phyloP scores from a whole-genome alignment of 2,329 filamentous ascomycete species.

The Colletotrichum cuscutae region DNA sequence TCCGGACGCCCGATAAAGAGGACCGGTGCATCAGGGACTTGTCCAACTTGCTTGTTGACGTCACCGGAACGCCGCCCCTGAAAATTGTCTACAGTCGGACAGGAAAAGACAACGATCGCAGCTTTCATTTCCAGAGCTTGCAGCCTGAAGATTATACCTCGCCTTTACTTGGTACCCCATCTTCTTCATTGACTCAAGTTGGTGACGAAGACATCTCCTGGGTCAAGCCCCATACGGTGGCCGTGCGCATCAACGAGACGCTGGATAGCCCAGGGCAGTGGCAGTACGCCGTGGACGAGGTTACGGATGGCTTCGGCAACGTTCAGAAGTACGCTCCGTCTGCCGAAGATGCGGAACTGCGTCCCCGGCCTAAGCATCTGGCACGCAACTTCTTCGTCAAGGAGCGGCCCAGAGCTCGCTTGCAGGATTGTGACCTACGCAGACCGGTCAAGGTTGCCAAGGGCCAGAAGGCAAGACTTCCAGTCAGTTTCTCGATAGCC shows the following conservation, averaged over 20 bases:
- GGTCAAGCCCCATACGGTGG: slow-evolving; percentile 80
- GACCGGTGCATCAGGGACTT: slow-evolving; percentile 88
- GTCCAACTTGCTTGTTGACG: slow-evolving; percentile 84
- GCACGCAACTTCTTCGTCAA: slow-evolving; percentile 86
- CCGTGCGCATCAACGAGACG: slow-evolving; percentile 90
- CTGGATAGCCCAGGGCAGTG: slow-evolving; percentile 82
- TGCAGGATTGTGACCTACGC: slow-evolving; percentile 81
- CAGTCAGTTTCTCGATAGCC: slow-evolving; percentile 74
- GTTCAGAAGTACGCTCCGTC: slow-evolving; percentile 76
- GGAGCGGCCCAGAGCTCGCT: slow-evolving; percentile 80
- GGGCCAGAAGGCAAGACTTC: slow-evolving; percentile 74
- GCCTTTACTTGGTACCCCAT: slow-evolving; percentile 73
- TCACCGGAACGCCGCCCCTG: slow-evolving; percentile 88
- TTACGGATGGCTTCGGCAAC: slow-evolving; percentile 92
- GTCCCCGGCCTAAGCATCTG: slow-evolving; percentile 69
- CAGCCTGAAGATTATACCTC: slow-evolving; percentile 89
- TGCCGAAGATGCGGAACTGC: slow-evolving; percentile 75
- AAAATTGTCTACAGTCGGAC: slow-evolving; percentile 92
- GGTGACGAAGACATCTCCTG: slow-evolving; percentile 78
- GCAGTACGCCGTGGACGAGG: slow-evolving; percentile 91
- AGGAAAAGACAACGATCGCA: slow-evolving; percentile 84
- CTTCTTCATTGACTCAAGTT: slow-evolving; percentile 66
- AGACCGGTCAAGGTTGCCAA: slow-evolving; percentile 86
- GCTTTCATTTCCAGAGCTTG: slow-evolving; percentile 91
- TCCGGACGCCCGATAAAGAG: slow-evolving; percentile 70